Base-by-base conservation (phyloP, 805 yeast genomes). In the Zygosaccharomyces rouxii region DNA sequence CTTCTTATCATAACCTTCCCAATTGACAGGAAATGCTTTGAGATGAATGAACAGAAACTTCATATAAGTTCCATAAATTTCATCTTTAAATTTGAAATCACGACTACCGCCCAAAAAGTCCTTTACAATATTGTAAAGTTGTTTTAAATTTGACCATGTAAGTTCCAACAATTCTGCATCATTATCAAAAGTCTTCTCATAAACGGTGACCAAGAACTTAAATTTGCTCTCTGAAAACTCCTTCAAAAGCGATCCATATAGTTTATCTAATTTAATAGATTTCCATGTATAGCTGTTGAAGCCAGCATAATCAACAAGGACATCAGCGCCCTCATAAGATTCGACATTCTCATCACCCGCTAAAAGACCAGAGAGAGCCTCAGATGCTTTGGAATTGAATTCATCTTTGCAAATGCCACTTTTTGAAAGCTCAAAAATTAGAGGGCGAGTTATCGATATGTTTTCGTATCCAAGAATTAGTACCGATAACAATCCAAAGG, bases 81-180 rank as follows among this genome's bases (percentile, higher is more conserved):
- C 44, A 50, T 71, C 75, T 43, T 60, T 67, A 1, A 55, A 18
- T 40, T 63, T 70, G 46, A 67, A 69, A 16, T 42, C 39, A 13
- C 43, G 45, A 19, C 31, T 33, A 14, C 22, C 16, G 2, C 40
- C 30, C 11, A 51, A 40, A 9, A 42, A 29, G 5, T 11, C 38
- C 26, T 49, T 41, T 16, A 62, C 45, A 5, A 25, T 22, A 13
- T 30, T 37, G 31, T 57, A 59, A 26, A 67, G 42, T 4, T 48
- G 23, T 2, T 42, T 10, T 6, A 62, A 3, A 3, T 56, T 52
- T 4, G 52, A 48, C 38, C 62, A 52, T 3, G 46, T 35, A 1
- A 56, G 29, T 2, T 47, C 42, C 5, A 45, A 10, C 1, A 42
- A 21, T 13, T 52, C 42, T 7, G 43, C 37, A 18, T 42, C 46